Evolutionary conservation across 345 rosid species (phyloP), one percentile per base, ranked within the genome.

Genomic region (Leavenworthia alabamica): DNA sequence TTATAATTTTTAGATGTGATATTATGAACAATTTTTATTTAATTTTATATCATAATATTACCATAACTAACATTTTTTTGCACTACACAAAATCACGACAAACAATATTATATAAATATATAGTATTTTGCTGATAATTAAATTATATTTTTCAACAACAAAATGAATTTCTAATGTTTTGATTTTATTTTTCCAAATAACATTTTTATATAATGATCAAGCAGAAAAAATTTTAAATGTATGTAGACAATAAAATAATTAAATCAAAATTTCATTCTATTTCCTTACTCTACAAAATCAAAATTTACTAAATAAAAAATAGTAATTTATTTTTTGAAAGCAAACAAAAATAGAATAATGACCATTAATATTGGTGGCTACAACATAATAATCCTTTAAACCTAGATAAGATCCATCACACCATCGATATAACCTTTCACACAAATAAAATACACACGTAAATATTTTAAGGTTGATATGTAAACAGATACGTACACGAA

Each of bases 401-500:
- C 50, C 17, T 45, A 61, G 17, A 49, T 41, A 36, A 69, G 50
- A 61, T 27, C 19, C 62, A 69, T 69, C 31, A 52, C 42, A 66
- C 52, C 73, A 52, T 54, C 39, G 54, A 60, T 22, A 68, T 60
- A 45, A 53, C 11, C 4, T 42, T 69, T 53, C 40, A 52, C 24
- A 33, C 67, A 59, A 3, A 11, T 28, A 4, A 48, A 23, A 39
- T 26, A 52, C 28, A 53, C 32, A 40, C 14, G 47, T 6, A 60
- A 56, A 61, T 1, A 20, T 8, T 14, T 6, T 14, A 4, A 8
- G n/a, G 37, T 36, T 11, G 14, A n/a, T 52, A 29, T 62, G 19
- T 46, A 69, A 68, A 33, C 48, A 60, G 40, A 58, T 58, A 37
- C 44, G 22, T 67, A 49, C 59, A 58, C 28, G 45, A 27, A 67